Percentiles rank a stretch among this genome's conserved stretches.
Conservation (phyloP, 2,329 filamentous ascomycete genomes). For the Cladosporium sp. region DNA sequence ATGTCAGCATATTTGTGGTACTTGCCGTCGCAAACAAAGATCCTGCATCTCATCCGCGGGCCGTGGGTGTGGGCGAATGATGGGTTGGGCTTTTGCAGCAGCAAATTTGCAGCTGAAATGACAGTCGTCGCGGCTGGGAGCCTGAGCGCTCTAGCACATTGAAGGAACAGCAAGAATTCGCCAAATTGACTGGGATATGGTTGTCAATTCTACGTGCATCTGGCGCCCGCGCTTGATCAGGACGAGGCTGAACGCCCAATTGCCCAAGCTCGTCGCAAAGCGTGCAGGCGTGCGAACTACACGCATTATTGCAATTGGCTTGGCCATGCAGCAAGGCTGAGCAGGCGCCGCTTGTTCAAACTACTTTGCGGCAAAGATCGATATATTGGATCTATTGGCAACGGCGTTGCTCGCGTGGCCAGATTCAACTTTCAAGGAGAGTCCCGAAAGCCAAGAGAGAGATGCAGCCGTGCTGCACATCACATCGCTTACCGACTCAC, state of each 20-base stretch:
- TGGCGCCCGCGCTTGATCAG: background rate
- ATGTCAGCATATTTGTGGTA: background rate
- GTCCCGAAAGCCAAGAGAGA: background rate
- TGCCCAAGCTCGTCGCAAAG: background rate
- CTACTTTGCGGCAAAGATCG: background rate
- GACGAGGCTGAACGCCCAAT: background rate
- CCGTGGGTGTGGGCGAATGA: background rate
- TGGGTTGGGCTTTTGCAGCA: background rate
- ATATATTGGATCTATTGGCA: constrained; percentile 3
- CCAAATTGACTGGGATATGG: background rate
- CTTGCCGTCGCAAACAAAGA: background rate
- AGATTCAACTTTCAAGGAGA: background rate
- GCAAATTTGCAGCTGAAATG: background rate
- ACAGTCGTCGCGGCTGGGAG: constrained; percentile 4
- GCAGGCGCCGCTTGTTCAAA: background rate
- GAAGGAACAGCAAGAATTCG: background rate
- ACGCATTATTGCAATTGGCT: background rate
- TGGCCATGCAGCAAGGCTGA: background rate
- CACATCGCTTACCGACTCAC: background rate
- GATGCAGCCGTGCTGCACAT: background rate
- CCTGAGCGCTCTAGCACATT: background rate
- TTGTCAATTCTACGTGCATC: background rate
- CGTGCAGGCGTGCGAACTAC: background rate
- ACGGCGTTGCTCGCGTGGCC: constrained; percentile 7
- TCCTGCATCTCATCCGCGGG: constrained; percentile 1